Conservation (phyloP, 371 early-diverging fungal genomes). For the Mortierella sp. region DNA sequence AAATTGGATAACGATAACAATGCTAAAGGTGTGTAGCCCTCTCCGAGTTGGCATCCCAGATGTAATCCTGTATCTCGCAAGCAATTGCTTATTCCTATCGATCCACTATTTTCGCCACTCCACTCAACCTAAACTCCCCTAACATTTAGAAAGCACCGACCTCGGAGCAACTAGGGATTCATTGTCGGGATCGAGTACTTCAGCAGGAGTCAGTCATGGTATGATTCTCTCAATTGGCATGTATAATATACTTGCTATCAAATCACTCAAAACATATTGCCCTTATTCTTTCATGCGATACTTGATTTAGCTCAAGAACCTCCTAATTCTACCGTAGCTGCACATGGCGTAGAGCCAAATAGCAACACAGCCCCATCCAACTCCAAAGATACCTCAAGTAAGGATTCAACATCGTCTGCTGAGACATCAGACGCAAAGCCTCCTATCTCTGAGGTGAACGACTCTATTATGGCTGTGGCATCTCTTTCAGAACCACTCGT, state of each 20-base stretch:
- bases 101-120: too few relatives aligned
- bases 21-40: slow-evolving; percentile 8
- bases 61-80: not conserved
- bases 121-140: too few relatives aligned
- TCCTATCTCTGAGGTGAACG: not conserved
- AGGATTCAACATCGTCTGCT: slow-evolving; percentile 11
- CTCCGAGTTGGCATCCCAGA: not conserved
- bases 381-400: not conserved
- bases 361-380: not conserved
- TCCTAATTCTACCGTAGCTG: not conserved
- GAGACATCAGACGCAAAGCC: not conserved
- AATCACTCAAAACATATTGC: not conserved
- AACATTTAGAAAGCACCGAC: not conserved
- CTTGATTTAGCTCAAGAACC: not conserved
- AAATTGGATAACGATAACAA: slow-evolving; percentile 21
- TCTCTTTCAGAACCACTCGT: slow-evolving; percentile 49
- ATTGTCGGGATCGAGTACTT: not conserved
- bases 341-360: not conserved
- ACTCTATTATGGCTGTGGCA: slow-evolving; percentile 41
- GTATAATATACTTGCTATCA: not conserved
- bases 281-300: not conserved
- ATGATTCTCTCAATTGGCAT: not conserved
- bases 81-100: not conserved
- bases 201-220: not conserved
- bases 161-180: not conserved